A percentile compares a stretch with the other conserved stretches of the same genome.
Evolutionary conservation across 495 filamentous ascomycete genomes (phyloP).

Genomic region (Penicillium canescens): DNA sequence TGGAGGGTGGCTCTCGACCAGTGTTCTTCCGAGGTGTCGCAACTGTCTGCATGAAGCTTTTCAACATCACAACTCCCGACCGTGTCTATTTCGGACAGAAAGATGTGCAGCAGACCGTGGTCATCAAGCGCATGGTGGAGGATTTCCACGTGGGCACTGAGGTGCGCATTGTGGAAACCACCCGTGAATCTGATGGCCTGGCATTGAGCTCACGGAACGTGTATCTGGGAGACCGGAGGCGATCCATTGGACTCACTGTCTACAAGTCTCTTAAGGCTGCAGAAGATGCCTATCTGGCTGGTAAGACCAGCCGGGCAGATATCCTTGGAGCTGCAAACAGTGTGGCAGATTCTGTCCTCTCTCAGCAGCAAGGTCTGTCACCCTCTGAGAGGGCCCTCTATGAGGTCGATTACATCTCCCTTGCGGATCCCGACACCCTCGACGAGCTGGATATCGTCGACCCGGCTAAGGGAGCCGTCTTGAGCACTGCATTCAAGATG

Average conservation of each 20-base stretch:
- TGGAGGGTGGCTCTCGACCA: conserved; percentile 85
- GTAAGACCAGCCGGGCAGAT: conserved; percentile 56
- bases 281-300: conserved; percentile 63
- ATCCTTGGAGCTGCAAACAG: conserved; percentile 67
- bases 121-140: conserved; percentile 81
- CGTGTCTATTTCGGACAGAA: conserved; percentile 97
- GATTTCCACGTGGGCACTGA: conserved; percentile 85
- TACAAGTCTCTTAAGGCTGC: conserved; percentile 66
- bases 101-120: conserved; percentile 92
- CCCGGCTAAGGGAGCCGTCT: conserved; percentile 66
- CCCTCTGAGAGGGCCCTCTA: conserved; percentile 65
- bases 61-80: conserved; percentile 87
- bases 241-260: conserved; percentile 70
- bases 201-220: conserved; percentile 95
- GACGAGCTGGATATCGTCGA: conserved; percentile 74
- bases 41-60: conserved; percentile 95
- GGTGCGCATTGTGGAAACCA: conserved; percentile 71
- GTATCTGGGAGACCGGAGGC: conserved; percentile 77
- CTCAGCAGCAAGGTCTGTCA: conserved; percentile 62
- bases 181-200: conserved; percentile 78
- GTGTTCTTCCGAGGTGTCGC: conserved; percentile 97
- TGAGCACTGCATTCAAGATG: conserved; percentile 92
- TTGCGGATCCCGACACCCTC: conserved; percentile 79
- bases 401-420: conserved; percentile 86
- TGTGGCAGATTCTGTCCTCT: conserved; percentile 48